phyloP scores from a whole-genome alignment of 306 rosid species.

The Ormosia emarginata region DNA sequence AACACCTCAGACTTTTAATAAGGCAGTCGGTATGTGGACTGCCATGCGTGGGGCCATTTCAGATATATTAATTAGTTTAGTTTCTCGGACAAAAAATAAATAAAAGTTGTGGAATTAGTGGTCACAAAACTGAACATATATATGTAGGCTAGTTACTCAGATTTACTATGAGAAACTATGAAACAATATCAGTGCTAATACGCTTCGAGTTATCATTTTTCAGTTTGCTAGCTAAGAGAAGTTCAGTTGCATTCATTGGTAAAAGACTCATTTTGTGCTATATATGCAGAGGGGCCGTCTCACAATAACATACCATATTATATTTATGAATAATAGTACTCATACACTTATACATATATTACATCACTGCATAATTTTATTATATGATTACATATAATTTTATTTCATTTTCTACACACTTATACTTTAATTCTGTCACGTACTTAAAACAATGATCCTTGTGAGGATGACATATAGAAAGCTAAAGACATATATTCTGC shows the following conservation, averaged over 20 bases:
- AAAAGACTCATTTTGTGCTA: background rate
- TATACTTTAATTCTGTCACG: background rate
- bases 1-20: background rate
- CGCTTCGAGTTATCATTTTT: background rate
- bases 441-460: too few species aligned
- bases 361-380: background rate
- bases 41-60: background rate
- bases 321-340: too few species aligned
- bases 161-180: background rate
- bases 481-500: too few species aligned
- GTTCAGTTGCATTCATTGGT: background rate
- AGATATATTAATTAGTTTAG: background rate
- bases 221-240: background rate
- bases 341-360: too few species aligned
- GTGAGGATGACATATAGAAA: too few species aligned
- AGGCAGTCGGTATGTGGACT: background rate
- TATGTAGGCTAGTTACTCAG: background rate
- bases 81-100: background rate
- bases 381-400: too few species aligned
- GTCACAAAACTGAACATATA: background rate
- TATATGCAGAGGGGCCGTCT: background rate
- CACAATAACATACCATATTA: background rate
- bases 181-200: background rate
- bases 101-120: background rate
- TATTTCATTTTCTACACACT: too few species aligned